A percentile compares a stretch with the other conserved stretches of the same genome.
These are phyloP conservation scores for Dacryopinax primogenitus DNA, from an alignment of 768 basidiomycete species.

Conservation along the genomic window DNA sequence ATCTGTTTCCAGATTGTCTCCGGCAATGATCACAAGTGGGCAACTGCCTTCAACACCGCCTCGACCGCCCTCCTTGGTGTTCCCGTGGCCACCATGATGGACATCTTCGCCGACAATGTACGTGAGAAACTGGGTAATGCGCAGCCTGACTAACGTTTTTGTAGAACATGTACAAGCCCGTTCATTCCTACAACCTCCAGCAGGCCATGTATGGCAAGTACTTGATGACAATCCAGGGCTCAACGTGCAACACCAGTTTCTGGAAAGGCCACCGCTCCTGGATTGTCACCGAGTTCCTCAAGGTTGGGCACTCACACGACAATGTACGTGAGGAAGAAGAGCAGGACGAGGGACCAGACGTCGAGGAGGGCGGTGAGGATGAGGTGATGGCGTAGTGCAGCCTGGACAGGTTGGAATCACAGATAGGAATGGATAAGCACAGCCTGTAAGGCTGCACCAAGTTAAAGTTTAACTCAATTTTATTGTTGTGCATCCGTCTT, in stretches of 20 bases:
- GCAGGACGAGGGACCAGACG: too few relatives aligned
- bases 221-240: background rate
- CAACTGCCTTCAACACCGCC: background rate
- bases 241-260: background rate
- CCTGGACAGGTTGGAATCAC: background rate
- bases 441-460: background rate
- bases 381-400: background rate
- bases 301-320: background rate
- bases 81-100: background rate
- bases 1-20: background rate
- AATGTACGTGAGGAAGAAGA: background rate
- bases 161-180: background rate
- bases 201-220: background rate
- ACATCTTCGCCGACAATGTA: background rate
- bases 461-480: background rate
- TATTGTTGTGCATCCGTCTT: too few relatives aligned
- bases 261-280: background rate
- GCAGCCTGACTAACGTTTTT: background rate
- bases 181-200: background rate
- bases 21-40: background rate
- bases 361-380: too few relatives aligned
- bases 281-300: background rate
- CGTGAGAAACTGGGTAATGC: background rate
- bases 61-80: background rate
- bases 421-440: background rate